These are phyloP conservation scores for Penicillium pulvis DNA, from an alignment of 495 filamentous ascomycete genomes.

Conservation along the genomic window DNA sequence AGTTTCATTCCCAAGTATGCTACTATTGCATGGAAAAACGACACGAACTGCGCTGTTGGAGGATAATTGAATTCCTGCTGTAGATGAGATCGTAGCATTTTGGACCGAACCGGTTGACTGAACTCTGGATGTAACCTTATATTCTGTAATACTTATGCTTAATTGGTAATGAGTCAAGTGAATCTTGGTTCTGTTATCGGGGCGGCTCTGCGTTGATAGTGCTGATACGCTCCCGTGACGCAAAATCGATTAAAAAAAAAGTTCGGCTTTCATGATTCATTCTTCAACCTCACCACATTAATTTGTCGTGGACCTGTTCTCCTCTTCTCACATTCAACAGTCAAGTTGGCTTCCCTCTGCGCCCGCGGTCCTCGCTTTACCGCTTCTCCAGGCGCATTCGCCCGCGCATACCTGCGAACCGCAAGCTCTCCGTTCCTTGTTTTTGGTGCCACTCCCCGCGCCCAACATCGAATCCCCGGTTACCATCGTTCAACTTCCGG, in stretches of 20 bases:
- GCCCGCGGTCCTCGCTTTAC: slow-evolving; percentile 35
- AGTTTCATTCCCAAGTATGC: slow-evolving; percentile 10
- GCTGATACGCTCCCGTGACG: slow-evolving; percentile 7
- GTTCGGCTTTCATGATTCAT: slow-evolving; percentile 4
- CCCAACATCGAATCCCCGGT: neutral
- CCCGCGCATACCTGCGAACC: slow-evolving; percentile 14
- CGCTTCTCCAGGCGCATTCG: slow-evolving; percentile 32
- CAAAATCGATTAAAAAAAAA: slow-evolving; percentile 11
- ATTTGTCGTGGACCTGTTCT: neutral
- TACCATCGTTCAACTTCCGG: neutral
- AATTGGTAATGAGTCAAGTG: too few species aligned
- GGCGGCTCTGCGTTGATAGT: neutral
- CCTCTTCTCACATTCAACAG: slow-evolving; percentile 10
- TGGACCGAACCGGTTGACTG: too few species aligned
- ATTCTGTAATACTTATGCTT: too few species aligned
- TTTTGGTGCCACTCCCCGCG: slow-evolving; percentile 12
- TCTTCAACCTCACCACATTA: neutral
- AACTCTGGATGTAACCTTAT: too few species aligned
- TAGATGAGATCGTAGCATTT: neutral
- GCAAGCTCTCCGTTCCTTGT: slow-evolving; percentile 5
- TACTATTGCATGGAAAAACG: slow-evolving; percentile 4
- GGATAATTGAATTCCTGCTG: neutral
- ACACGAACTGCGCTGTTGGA: slow-evolving; percentile 1
- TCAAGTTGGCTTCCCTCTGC: slow-evolving; percentile 48
- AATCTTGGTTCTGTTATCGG: neutral